A percentile compares a stretch with the other conserved stretches of the same genome.
These are phyloP conservation scores for Trichoderma guizhouense DNA, from an alignment of 2,329 filamentous ascomycete species.

Conservation along the genomic window DNA sequence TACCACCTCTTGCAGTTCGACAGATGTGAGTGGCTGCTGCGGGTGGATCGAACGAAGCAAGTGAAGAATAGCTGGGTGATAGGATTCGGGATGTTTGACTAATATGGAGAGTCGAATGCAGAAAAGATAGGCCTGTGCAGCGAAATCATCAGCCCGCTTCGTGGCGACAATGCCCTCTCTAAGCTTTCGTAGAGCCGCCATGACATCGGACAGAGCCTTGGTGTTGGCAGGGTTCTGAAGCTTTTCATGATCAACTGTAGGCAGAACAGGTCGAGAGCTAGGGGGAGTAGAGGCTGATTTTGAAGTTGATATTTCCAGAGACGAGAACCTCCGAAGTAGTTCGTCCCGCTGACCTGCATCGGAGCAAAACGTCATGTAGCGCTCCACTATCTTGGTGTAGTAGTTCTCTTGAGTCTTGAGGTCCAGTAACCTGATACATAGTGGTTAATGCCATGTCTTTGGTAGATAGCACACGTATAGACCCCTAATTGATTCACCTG, in stretches of 20 bases:
- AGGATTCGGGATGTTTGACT: constrained; percentile 78
- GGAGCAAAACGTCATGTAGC: constrained; percentile 87
- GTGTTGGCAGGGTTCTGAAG: constrained; percentile 39
- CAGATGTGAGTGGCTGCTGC: constrained; percentile 61
- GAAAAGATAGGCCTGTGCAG: constrained; percentile 87
- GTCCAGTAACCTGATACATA: constrained; percentile 60
- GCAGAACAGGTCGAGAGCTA: neutral
- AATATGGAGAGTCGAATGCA: constrained; percentile 81
- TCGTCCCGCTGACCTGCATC: constrained; percentile 67
- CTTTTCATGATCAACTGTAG: constrained; percentile 1
- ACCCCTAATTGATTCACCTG: constrained; percentile 50
- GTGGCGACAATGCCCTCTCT: constrained; percentile 84
- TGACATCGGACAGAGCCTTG: constrained; percentile 67
- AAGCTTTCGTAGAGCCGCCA: constrained; percentile 85
- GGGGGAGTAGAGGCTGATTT: neutral
- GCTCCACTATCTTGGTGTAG: constrained; percentile 81
- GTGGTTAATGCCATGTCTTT: neutral
- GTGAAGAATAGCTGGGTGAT: constrained; percentile 81
- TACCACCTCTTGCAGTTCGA: constrained; percentile 75
- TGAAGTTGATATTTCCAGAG: constrained; percentile 41
- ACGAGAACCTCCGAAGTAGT: constrained; percentile 71
- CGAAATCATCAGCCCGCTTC: constrained; percentile 72
- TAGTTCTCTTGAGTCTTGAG: constrained; percentile 78
- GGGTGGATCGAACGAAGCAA: constrained; percentile 71
- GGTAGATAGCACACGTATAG: neutral